These are phyloP conservation scores for Paradendryphiella salina DNA, from an alignment of 2,329 filamentous ascomycete species.

Conservation along the genomic window DNA sequence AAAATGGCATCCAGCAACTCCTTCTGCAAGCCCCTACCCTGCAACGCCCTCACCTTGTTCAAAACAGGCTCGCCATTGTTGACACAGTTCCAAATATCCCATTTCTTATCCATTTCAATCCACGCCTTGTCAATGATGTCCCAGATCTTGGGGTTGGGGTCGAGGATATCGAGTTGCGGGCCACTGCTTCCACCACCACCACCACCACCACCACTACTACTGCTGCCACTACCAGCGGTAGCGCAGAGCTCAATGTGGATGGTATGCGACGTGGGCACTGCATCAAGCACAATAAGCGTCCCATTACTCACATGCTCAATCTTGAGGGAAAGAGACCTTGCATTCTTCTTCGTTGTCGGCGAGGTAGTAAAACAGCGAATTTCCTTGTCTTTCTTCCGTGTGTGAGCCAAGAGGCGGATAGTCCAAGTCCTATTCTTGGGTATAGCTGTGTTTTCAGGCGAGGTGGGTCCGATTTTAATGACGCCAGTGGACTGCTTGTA, in stretches of 20 bases:
- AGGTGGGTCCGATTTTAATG: slow-evolving; percentile 41
- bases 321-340: slow-evolving; percentile 28
- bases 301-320: slow-evolving; percentile 26
- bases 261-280: slow-evolving; percentile 28
- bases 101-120: slow-evolving; percentile 40
- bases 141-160: slow-evolving; percentile 37
- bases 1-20: slow-evolving; percentile 41
- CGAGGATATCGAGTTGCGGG: slow-evolving; percentile 41
- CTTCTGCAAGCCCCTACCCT: slow-evolving; percentile 31
- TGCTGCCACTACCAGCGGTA: too few relatives aligned
- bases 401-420: slow-evolving; percentile 40
- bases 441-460: slow-evolving; percentile 30
- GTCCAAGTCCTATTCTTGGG: slow-evolving; percentile 39
- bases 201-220: too few relatives aligned
- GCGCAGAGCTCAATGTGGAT: slow-evolving; percentile 34
- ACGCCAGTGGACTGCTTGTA: slow-evolving; percentile 46
- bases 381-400: slow-evolving; percentile 12
- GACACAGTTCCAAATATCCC: slow-evolving; percentile 39
- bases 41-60: slow-evolving; percentile 37
- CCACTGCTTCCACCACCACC: background rate
- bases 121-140: slow-evolving; percentile 35
- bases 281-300: slow-evolving; percentile 31
- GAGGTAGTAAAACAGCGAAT: slow-evolving; percentile 35
- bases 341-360: slow-evolving; percentile 28
- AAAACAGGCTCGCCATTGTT: slow-evolving; percentile 33